Conservation (phyloP, 352 stramenopile genomes). For the Pythium sp. region DNA sequence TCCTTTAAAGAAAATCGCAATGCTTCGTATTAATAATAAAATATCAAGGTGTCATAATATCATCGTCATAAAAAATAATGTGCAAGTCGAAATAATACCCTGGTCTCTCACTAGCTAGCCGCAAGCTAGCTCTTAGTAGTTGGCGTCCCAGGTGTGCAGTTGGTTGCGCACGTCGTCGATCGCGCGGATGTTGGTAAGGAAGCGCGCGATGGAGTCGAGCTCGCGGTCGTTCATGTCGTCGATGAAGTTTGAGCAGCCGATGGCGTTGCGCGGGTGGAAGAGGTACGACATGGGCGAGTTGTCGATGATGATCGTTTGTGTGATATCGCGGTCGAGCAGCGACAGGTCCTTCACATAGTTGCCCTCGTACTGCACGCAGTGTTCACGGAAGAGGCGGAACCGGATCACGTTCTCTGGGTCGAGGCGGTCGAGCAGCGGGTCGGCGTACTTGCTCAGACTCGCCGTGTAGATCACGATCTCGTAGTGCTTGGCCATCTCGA, state of each 20-base stretch:
- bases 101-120: too few relatives aligned
- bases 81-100: not conserved
- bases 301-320: constrained; percentile 97
- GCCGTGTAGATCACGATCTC: constrained; percentile 99
- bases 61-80: not conserved
- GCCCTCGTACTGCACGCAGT: constrained; percentile 95
- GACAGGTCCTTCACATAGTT: constrained; percentile 98
- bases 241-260: constrained; percentile 88
- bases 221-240: constrained; percentile 88
- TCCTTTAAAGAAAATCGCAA: too few relatives aligned
- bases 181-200: constrained; percentile 49
- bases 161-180: constrained; percentile 68
- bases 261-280: constrained; percentile 93
- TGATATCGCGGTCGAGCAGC: constrained; percentile 91
- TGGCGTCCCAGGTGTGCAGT: constrained; percentile 65
- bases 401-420: constrained; percentile 90
- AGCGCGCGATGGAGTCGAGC: constrained; percentile 80
- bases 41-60: too few relatives aligned
- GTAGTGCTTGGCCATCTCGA: constrained; percentile 95
- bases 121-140: constrained; percentile 33
- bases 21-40: too few relatives aligned
- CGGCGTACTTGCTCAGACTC: constrained; percentile 96
- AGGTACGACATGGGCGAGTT: constrained; percentile 98
- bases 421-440: constrained; percentile 95
- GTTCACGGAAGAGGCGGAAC: constrained; percentile 90